Conservation (phyloP, 345 rosid species). For the Gossypium ekmanianum region DNA sequence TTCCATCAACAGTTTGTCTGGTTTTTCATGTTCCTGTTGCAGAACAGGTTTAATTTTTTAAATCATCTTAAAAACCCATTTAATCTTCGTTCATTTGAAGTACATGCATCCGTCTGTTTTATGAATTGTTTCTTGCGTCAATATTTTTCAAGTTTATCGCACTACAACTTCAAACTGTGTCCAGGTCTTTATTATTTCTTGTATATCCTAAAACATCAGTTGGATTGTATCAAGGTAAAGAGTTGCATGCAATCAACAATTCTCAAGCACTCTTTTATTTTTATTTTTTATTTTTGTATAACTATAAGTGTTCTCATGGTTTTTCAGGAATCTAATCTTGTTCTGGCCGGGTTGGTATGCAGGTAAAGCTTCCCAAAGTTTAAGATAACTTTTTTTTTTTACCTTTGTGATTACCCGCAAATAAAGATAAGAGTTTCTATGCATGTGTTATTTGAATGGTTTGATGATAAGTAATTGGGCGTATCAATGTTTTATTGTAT, state of each 20-base stretch:
- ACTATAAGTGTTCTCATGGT: too few relatives aligned
- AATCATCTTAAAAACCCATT: background rate
- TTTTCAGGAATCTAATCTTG: too few relatives aligned
- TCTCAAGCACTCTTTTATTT: background rate
- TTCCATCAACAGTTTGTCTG: background rate
- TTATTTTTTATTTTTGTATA: too few relatives aligned
- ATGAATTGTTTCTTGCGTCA: background rate
- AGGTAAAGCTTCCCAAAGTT: too few relatives aligned
- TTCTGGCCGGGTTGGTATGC: too few relatives aligned
- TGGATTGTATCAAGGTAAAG: background rate
- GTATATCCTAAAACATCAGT: background rate
- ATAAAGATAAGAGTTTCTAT: too few relatives aligned
- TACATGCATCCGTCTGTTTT: background rate
- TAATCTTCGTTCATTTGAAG: background rate
- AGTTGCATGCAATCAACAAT: constrained; percentile 7
- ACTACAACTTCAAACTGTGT: background rate
- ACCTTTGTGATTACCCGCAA: too few relatives aligned
- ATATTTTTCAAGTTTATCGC: background rate
- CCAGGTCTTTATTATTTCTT: background rate
- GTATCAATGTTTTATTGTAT: background rate
- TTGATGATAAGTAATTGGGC: background rate
- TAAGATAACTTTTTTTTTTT: background rate
- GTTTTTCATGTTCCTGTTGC: constrained; percentile 1
- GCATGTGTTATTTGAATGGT: background rate
- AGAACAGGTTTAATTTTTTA: background rate